phyloP scores from a whole-genome alignment of 306 rosid genomes.

The Castanopsis chinensis region DNA sequence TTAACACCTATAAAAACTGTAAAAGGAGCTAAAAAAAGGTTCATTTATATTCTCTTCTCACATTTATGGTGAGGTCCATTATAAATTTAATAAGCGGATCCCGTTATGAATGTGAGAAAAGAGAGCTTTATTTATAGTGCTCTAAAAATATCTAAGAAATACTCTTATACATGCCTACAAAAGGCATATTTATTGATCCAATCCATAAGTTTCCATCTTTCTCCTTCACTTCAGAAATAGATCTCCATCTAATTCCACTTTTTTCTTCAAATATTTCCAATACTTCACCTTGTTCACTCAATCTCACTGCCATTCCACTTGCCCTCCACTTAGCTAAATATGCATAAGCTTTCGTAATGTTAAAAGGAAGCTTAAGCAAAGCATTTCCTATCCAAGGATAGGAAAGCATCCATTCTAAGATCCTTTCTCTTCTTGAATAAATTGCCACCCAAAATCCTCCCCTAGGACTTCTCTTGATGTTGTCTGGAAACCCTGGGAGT shows the following conservation, averaged over 20 bases:
- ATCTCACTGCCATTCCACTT: conserved; percentile 56
- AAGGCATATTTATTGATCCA: conserved; percentile 60
- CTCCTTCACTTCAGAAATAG: conserved; percentile 69
- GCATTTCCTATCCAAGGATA: conserved; percentile 45
- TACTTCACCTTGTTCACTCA: conserved; percentile 60
- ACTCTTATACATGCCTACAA: conserved; percentile 38
- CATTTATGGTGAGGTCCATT: too few species aligned
- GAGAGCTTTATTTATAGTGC: accelerated
- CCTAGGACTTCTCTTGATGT: conserved; percentile 64
- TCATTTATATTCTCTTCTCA: too few species aligned
- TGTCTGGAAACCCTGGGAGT: conserved; percentile 82
- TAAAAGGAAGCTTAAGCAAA: conserved; percentile 52
- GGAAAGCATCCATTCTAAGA: conserved; percentile 42
- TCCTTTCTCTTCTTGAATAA: conserved; percentile 37
- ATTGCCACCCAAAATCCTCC: conserved; percentile 89
- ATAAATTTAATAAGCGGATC: too few species aligned
- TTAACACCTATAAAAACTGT: too few species aligned
- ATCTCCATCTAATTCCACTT: conserved; percentile 34
- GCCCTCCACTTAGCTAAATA: conserved; percentile 43
- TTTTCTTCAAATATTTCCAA: conserved; percentile 46
- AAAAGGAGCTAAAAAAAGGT: too few species aligned
- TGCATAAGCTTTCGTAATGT: conserved; percentile 38
- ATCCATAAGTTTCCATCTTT: conserved; percentile 67
- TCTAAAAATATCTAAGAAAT: too few species aligned
- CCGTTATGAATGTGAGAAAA: too few species aligned